phyloP scores from a whole-genome alignment of 2,329 filamentous ascomycete genomes.

The Samsoniella hepiali region DNA sequence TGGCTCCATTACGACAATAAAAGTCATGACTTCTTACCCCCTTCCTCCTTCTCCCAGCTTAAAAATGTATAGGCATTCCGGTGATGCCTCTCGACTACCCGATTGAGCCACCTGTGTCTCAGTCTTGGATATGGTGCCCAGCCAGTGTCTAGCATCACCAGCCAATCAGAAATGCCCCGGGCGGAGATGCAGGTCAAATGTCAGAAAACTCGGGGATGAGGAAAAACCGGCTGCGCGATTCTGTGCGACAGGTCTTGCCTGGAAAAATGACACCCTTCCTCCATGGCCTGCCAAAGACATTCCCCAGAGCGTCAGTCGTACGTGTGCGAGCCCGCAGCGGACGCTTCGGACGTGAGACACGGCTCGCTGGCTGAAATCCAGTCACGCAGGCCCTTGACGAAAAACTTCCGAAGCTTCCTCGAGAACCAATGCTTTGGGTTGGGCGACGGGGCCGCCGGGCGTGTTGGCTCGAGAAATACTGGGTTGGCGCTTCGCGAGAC shows the following conservation, averaged over 20 bases:
- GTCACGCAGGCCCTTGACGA: background rate
- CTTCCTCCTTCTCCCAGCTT: background rate
- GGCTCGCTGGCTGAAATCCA: slow-evolving; percentile 1
- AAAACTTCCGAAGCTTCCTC: background rate
- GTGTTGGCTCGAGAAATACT: background rate
- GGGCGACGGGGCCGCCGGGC: background rate
- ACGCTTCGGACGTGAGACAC: background rate
- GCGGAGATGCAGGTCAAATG: background rate
- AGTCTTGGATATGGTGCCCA: background rate
- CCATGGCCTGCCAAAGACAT: background rate
- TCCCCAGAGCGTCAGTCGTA: slow-evolving; percentile 1
- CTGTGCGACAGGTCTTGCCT: slow-evolving; percentile 9
- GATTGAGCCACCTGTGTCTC: slow-evolving; percentile 9
- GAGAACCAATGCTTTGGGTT: background rate
- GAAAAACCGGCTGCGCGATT: background rate
- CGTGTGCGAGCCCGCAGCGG: background rate
- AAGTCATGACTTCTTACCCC: slow-evolving; percentile 3
- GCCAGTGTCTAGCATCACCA: background rate
- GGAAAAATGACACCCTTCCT: slow-evolving; percentile 1
- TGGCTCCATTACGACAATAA: background rate
- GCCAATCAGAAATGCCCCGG: background rate
- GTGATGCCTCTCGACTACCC: slow-evolving; percentile 6
- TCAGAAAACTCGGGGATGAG: background rate
- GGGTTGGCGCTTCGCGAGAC: no score
- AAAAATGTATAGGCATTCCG: slow-evolving; percentile 15